Percentiles rank a stretch among this genome's conserved stretches.
These are phyloP conservation scores for Hanseniaspora guilliermondii DNA, from an alignment of 805 yeast species.

Conservation along the genomic window DNA sequence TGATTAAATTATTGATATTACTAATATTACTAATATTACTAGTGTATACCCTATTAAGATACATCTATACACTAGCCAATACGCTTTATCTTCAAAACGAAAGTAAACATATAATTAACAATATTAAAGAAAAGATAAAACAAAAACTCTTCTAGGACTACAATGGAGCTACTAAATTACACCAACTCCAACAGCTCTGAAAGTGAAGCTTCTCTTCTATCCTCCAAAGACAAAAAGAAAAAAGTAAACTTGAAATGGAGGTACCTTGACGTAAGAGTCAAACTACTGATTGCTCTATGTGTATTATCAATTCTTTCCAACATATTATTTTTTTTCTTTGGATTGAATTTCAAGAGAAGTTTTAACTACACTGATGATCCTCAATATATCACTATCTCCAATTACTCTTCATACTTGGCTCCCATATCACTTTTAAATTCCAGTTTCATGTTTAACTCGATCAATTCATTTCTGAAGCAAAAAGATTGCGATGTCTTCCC, in stretches of 20 bases:
- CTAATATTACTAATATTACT: no score
- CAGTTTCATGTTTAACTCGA: constrained; percentile 43
- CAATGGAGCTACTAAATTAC: no score
- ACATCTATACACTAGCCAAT: no score
- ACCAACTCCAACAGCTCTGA: neutral
- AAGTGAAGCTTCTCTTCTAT: neutral
- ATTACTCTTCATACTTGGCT: constrained; percentile 20
- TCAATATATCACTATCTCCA: constrained; percentile 6
- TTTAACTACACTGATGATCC: neutral
- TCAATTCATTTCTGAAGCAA: constrained; percentile 41
- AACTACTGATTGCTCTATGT: neutral
- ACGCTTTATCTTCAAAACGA: no score
- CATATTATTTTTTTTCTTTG: neutral
- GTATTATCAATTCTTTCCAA: neutral
- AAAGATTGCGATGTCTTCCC: constrained; percentile 43
- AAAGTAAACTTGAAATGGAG: neutral
- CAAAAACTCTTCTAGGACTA: neutral
- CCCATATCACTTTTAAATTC: constrained; percentile 38
- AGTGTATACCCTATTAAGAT: no score
- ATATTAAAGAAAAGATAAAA: neutral
- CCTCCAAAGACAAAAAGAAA: neutral
- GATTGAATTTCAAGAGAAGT: neutral
- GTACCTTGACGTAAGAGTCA: neutral
- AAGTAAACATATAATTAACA: no score
- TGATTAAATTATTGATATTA: no score